Evolutionary conservation across 768 basidiomycete species (phyloP).

Genomic region (Kwoniella sp.): DNA sequence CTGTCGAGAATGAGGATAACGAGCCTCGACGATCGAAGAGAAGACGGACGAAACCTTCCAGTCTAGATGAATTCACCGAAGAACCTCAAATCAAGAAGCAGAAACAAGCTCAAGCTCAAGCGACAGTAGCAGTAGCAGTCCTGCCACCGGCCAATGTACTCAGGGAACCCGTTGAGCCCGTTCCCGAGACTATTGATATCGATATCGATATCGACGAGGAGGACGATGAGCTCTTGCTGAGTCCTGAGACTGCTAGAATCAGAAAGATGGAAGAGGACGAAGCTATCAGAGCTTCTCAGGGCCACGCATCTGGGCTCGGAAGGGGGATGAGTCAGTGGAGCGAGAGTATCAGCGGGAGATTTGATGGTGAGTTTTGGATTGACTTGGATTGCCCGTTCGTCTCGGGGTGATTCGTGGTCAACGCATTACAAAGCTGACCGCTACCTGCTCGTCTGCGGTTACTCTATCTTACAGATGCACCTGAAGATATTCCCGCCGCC

Average conservation of each 20-base stretch:
- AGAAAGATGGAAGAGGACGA: conserved; percentile 31
- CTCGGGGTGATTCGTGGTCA: too few relatives aligned
- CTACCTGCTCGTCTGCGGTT: too few relatives aligned
- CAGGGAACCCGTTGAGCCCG: neutral
- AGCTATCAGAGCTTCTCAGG: conserved; percentile 17
- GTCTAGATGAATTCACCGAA: conserved; percentile 1
- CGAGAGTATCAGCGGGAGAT: conserved; percentile 29
- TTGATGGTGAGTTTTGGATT: conserved; percentile 33
- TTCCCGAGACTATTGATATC: neutral
- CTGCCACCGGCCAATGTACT: too few relatives aligned
- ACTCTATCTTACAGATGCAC: conserved; percentile 23
- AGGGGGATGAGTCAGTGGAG: neutral
- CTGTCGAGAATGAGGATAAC: neutral
- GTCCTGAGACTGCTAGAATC: conserved; percentile 35
- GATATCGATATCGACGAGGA: conserved; percentile 26
- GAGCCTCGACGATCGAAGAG: conserved; percentile 20
- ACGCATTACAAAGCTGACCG: too few relatives aligned
- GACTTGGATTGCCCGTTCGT: too few relatives aligned
- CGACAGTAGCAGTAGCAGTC: too few relatives aligned
- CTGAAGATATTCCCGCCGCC: conserved; percentile 16
- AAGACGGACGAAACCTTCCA: neutral
- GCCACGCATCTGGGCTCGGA: neutral
- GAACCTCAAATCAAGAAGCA: neutral
- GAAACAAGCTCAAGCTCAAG: neutral
- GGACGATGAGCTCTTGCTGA: conserved; percentile 36